Conservation (phyloP, 441 rosid genomes). For the Pelargonium australe region DNA sequence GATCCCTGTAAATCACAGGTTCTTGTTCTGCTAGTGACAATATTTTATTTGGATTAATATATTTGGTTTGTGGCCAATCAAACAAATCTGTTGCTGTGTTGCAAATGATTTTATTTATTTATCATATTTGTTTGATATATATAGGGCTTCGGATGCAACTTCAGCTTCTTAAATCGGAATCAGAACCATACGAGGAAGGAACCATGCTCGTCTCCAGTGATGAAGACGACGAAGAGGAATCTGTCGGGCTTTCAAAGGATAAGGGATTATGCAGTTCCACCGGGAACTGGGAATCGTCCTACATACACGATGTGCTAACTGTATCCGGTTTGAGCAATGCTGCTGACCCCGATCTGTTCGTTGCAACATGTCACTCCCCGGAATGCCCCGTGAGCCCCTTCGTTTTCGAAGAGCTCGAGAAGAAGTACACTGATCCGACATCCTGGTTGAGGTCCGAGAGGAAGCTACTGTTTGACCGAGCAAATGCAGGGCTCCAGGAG, state of each 20-base stretch:
- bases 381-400: constrained; percentile 57
- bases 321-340: constrained; percentile 43
- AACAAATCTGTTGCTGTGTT: no score
- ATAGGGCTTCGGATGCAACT: constrained; percentile 92
- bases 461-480: constrained; percentile 57
- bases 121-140: constrained; percentile 6
- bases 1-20: neutral
- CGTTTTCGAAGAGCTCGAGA: constrained; percentile 73
- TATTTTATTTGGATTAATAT: neutral
- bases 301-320: constrained; percentile 42
- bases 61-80: no score
- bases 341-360: constrained; percentile 34
- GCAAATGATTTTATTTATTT: no score
- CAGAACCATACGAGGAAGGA: constrained; percentile 59
- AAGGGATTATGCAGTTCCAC: constrained; percentile 25
- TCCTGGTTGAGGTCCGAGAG: constrained; percentile 55
- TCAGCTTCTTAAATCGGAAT: constrained; percentile 77
- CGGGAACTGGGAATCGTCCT: constrained; percentile 50
- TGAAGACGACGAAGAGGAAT: constrained; percentile 44
- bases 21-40: neutral
- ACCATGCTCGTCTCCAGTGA: constrained; percentile 55
- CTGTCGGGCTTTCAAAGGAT: constrained; percentile 27
- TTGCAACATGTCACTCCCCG: constrained; percentile 51
- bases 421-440: constrained; percentile 32
- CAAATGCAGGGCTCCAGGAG: constrained; percentile 48